A percentile compares a stretch with the other conserved stretches of the same genome.
Conservation (phyloP, 2,329 filamentous ascomycete genomes). For the Fusarium continuum region DNA sequence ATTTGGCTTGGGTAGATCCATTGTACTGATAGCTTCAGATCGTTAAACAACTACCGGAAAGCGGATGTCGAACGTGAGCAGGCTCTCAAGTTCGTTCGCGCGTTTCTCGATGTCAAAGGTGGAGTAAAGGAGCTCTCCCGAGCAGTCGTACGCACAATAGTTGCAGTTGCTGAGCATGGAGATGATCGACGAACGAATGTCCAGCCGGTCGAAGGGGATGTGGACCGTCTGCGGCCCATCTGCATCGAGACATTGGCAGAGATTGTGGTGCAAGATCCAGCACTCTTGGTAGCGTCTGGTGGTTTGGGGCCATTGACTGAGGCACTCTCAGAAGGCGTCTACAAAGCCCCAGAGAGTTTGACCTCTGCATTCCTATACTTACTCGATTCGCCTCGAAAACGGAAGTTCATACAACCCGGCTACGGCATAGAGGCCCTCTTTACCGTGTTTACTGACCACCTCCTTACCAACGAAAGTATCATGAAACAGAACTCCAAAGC, state of each 20-base stretch:
- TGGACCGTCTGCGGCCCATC: conserved; percentile 88
- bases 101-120: conserved; percentile 94
- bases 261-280: conserved; percentile 86
- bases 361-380: conserved; percentile 89
- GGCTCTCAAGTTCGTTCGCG: conserved; percentile 93
- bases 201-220: conserved; percentile 69
- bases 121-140: conserved; percentile 88
- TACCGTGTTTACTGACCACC: conserved; percentile 89
- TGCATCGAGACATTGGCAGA: conserved; percentile 93
- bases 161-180: conserved; percentile 86
- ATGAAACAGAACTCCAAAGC: conserved; percentile 90
- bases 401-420: conserved; percentile 85
- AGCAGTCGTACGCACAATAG: conserved; percentile 86
- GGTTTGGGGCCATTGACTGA: conserved; percentile 91
- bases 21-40: conserved; percentile 55
- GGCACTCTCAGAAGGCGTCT: conserved; percentile 87
- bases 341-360: conserved; percentile 91
- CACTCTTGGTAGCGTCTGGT: conserved; percentile 81
- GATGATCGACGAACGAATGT: conserved; percentile 90
- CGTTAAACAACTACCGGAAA: conserved; percentile 93
- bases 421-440: conserved; percentile 91
- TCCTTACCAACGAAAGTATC: conserved; percentile 65
- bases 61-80: conserved; percentile 98
- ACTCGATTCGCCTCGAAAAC: conserved; percentile 81
- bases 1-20: too few relatives aligned